Conservation (phyloP, 1,284 basidiomycete species). For the Rhodofomes roseus region DNA sequence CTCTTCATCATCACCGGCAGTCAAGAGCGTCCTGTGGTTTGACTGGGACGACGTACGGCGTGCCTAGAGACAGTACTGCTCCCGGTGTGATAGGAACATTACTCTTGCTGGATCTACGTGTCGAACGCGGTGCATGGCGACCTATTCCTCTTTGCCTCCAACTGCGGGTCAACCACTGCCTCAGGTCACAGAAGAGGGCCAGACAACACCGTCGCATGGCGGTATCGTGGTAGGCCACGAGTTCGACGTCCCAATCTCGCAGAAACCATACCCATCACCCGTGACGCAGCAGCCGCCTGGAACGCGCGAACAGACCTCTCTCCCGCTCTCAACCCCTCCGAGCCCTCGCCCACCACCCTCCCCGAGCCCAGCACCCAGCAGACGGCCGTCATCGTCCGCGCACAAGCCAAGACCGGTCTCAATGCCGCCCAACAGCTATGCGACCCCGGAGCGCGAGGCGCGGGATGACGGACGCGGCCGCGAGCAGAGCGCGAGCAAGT, state of each 20-base stretch:
- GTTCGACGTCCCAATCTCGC: slow-evolving; percentile 46
- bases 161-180: slow-evolving; percentile 32
- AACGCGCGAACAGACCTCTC: slow-evolving; percentile 4
- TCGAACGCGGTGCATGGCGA: slow-evolving; percentile 27
- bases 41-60: not conserved
- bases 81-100: not conserved
- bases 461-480: slow-evolving; percentile 28
- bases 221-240: slow-evolving; percentile 55
- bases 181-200: slow-evolving; percentile 41
- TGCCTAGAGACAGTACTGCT: not conserved
- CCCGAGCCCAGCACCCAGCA: slow-evolving; percentile 19
- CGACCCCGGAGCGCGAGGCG: slow-evolving; percentile 27
- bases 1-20: not conserved
- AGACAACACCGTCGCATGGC: slow-evolving; percentile 53
- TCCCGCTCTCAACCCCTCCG: slow-evolving; percentile 7
- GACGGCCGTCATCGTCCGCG: slow-evolving; percentile 20
- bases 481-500: slow-evolving; percentile 28
- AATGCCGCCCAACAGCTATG: slow-evolving; percentile 58
- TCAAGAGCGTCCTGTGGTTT: not conserved
- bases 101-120: slow-evolving; percentile 5
- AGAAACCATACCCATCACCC: slow-evolving; percentile 23
- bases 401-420: slow-evolving; percentile 59
- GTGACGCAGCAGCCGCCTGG: slow-evolving; percentile 23
- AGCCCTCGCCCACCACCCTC: slow-evolving; percentile 11
- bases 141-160: slow-evolving; percentile 28